Base-by-base conservation (phyloP, 352 stramenopile species). In the Phytophthora aleatoria region DNA sequence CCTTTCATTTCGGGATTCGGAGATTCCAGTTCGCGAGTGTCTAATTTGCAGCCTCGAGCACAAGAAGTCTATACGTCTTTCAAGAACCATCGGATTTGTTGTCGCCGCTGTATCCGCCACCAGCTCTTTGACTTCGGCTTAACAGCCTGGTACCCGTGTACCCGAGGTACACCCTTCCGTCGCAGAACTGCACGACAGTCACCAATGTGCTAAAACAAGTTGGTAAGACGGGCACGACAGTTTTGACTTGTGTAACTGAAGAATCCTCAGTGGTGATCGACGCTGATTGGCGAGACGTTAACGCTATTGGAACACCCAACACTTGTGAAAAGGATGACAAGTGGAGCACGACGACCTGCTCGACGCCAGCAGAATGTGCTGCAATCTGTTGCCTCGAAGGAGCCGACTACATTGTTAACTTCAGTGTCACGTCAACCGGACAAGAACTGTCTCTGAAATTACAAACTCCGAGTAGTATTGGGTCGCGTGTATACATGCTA, bases 401-500 rank as follows among this genome's bases (percentile, higher is more conserved):
- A 3, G 76, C 69, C 38, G 69, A 87, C 59, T 90, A 90, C 62
- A 50, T 42, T 0, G 67, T 57, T 13, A 87, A 73, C 35, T 83
- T 85, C 68, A 72, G 78, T 33, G 76, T 90, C 58, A 71, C 58
- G 0, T 3, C 64, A 1, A 50, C 63, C 0, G 65, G 50, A 15
- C 15, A 64, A n/a, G 71, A 55, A 6, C 27, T 88, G 27, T 61
- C 33, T n/a, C 35, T 90, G 26, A 71, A 77, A 49, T 67, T 87
- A 6, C 67, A 85, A n/a, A 88, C 76, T 11, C 67, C 54, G 56
- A 83, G 85, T 64, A 65, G 67, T 43, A 45, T 87, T 11, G 76
- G 77, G 36, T 83, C 76, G 38, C 81, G 81, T 15, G 69, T 87
- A 39, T 90, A 87, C 66, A 47, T 87, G 9, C 54, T 85, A 36